These are phyloP conservation scores for Scheffersomyces parashehatae DNA, from an alignment of 1,139 yeast species.

Conservation along the genomic window DNA sequence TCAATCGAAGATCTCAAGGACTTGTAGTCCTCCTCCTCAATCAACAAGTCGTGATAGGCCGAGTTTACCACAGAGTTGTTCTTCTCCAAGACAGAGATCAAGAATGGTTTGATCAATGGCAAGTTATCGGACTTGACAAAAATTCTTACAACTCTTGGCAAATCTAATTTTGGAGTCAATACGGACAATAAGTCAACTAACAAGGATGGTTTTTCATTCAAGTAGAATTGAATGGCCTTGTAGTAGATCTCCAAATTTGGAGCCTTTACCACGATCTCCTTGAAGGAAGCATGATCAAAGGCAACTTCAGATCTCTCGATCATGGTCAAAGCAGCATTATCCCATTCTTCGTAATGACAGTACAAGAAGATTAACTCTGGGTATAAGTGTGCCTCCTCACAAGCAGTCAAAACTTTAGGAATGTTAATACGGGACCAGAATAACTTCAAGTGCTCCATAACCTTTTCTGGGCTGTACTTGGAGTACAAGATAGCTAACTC, in stretches of 20 bases:
- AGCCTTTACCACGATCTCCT: constrained; percentile 92
- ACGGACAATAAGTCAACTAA: constrained; percentile 84
- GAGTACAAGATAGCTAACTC: constrained; percentile 89
- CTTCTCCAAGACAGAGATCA: constrained; percentile 86
- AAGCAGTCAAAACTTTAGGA: constrained; percentile 94
- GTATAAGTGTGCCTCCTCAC: constrained; percentile 93
- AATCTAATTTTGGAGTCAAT: constrained; percentile 87
- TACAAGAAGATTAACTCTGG: constrained; percentile 94
- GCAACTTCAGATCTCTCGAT: constrained; percentile 93
- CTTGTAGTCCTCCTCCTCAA: constrained; percentile 95
- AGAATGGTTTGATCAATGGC: constrained; percentile 93
- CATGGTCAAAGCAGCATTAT: constrained; percentile 97
- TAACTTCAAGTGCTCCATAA: constrained; percentile 94
- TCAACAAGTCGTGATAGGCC: constrained; percentile 92
- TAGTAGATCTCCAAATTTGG: constrained; percentile 95
- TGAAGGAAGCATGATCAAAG: constrained; percentile 90
- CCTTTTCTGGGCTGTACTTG: constrained; percentile 86
- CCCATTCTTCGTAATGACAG: constrained; percentile 99
- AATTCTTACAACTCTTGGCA: constrained; percentile 92
- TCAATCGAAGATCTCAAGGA: constrained; percentile 86
- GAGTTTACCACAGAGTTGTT: constrained; percentile 89
- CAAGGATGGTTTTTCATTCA: constrained; percentile 88
- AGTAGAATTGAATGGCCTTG: constrained; percentile 93
- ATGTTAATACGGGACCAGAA: constrained; percentile 98
- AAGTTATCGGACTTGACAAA: constrained; percentile 94